A percentile compares a stretch with the other conserved stretches of the same genome.
Evolutionary conservation across 768 basidiomycete species (phyloP).

Genomic region (Boletus speciosus): DNA sequence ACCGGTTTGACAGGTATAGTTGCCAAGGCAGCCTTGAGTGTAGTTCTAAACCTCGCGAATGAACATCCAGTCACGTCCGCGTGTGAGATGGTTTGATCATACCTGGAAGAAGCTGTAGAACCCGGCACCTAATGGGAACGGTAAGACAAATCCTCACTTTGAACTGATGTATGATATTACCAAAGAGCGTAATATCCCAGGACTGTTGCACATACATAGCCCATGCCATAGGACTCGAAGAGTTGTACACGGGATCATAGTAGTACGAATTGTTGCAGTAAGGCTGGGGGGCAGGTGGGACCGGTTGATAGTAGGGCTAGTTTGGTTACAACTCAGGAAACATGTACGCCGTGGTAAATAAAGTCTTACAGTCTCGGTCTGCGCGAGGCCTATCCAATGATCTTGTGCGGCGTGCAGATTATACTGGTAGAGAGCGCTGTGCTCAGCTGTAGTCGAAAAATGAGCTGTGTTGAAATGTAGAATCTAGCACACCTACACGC

Average conservation of each 20-base stretch:
- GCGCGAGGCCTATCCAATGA: slow-evolving; percentile 50
- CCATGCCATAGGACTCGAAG: slow-evolving; percentile 38
- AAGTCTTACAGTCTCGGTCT: slow-evolving; percentile 46
- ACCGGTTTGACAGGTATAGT: slow-evolving; percentile 39
- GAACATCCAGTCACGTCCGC: neutral
- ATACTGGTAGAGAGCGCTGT: slow-evolving; percentile 48
- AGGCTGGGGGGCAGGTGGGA: slow-evolving; percentile 41
- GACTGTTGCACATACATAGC: slow-evolving; percentile 41
- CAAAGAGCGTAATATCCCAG: slow-evolving; percentile 43
- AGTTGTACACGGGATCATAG: slow-evolving; percentile 38
- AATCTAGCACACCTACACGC: slow-evolving; percentile 21
- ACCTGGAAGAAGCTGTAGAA: slow-evolving; percentile 54
- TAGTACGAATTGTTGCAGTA: slow-evolving; percentile 34
- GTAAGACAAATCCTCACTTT: neutral
- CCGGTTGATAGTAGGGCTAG: slow-evolving; percentile 51
- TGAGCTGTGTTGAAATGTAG: neutral
- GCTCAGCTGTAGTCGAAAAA: slow-evolving; percentile 35
- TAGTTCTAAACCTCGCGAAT: slow-evolving; percentile 34
- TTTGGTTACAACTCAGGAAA: slow-evolving; percentile 1
- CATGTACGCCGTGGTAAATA: neutral
- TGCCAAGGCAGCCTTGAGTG: slow-evolving; percentile 36
- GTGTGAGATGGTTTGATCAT: neutral
- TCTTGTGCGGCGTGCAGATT: slow-evolving; percentile 41
- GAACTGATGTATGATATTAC: slow-evolving; percentile 16
- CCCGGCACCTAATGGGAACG: slow-evolving; percentile 37